Conservation (phyloP, 371 early-diverging fungal genomes). For the Sporodiniella umbellata region DNA sequence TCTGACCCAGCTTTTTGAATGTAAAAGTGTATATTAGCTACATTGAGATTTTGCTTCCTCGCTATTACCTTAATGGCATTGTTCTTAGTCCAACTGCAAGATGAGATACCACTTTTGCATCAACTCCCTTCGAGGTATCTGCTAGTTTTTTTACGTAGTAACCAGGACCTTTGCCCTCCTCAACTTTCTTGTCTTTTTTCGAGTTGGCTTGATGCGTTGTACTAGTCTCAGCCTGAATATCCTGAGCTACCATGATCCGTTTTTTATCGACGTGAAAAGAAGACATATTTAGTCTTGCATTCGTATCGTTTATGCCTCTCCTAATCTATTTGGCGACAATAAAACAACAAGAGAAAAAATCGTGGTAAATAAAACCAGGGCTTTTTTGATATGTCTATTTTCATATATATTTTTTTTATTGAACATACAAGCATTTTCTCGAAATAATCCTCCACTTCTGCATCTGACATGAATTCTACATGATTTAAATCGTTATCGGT, state of each 20-base stretch:
- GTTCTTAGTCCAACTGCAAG: slow-evolving; percentile 67
- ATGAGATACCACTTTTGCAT: slow-evolving; percentile 53
- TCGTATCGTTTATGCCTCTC: slow-evolving; percentile 43
- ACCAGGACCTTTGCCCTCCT: slow-evolving; percentile 58
- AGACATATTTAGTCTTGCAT: slow-evolving; percentile 34
- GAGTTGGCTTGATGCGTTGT: slow-evolving; percentile 6
- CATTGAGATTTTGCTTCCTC: too few species aligned
- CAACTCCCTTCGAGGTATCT: slow-evolving; percentile 53
- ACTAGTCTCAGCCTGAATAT: slow-evolving; percentile 39
- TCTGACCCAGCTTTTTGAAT: slow-evolving; percentile 41
- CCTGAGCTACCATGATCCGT: slow-evolving; percentile 48
- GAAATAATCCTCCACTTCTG: slow-evolving; percentile 41
- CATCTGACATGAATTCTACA: slow-evolving; percentile 17
- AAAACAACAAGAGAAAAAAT: neutral
- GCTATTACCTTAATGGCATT: slow-evolving; percentile 76
- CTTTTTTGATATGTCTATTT: neutral
- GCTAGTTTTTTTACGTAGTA: slow-evolving; percentile 56
- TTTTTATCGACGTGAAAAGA: slow-evolving; percentile 47
- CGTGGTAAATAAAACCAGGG: neutral
- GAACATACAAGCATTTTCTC: slow-evolving; percentile 46
- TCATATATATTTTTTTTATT: neutral
- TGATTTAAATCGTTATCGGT: slow-evolving; percentile 21
- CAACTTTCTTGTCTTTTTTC: slow-evolving; percentile 27
- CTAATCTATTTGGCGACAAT: slow-evolving; percentile 23
- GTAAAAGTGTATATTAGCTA: too few species aligned